Conservation (phyloP, 2,329 filamentous ascomycete species). For the Paraphaeosphaeria minitans region DNA sequence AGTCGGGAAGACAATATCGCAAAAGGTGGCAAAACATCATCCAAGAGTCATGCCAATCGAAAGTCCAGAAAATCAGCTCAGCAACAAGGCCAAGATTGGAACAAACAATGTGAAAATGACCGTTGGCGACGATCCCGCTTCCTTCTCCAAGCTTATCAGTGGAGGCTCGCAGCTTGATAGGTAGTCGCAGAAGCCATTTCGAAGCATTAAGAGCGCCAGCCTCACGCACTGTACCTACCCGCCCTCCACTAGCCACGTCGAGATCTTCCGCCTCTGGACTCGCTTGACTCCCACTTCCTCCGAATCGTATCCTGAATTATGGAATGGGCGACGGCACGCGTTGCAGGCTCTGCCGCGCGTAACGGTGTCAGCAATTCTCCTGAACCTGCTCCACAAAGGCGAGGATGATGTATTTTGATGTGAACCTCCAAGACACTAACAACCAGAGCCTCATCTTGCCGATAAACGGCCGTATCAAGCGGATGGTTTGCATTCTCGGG, state of each 20-base stretch:
- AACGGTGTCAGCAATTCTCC: not conserved
- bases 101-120: not conserved
- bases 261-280: not conserved
- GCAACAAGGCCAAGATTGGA: not conserved
- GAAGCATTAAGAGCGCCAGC: not conserved
- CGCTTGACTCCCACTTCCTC: too few relatives aligned
- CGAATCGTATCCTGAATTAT: not conserved
- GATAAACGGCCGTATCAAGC: constrained; percentile 4
- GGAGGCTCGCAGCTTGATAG: not conserved
- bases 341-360: not conserved
- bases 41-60: not conserved
- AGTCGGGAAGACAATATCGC: not conserved
- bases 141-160: not conserved
- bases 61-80: not conserved
- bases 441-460: constrained; percentile 9
- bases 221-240: not conserved
- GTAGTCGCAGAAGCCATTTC: not conserved
- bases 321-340: not conserved
- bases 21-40: not conserved
- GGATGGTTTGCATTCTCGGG: not conserved
- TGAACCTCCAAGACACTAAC: not conserved
- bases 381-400: not conserved
- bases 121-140: not conserved
- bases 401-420: constrained; percentile 10
- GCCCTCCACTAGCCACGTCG: not conserved